Conservation (phyloP, 225 moss, liverwort and hornwort genomes). For the Takakia lepidozioides region DNA sequence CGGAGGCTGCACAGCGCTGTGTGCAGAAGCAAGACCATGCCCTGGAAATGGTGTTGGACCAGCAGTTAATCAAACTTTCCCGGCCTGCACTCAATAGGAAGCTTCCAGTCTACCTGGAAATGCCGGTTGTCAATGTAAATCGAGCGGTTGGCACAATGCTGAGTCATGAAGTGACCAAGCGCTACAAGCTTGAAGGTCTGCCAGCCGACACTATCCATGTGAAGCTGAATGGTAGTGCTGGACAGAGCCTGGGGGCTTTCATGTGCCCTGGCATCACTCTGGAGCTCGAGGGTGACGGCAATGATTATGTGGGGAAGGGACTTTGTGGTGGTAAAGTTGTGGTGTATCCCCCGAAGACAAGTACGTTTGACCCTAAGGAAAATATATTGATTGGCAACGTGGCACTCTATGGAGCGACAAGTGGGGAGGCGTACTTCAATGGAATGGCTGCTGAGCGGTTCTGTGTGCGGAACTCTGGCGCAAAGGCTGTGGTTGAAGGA, state of each 20-base stretch:
- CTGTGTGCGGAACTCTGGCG: constrained; percentile 76
- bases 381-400: constrained; percentile 89
- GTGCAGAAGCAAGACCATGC: constrained; percentile 69
- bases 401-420: constrained; percentile 75
- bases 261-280: constrained; percentile 62
- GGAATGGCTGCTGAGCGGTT: constrained; percentile 91
- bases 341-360: constrained; percentile 57
- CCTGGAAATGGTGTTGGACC: constrained; percentile 47
- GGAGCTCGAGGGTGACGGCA: constrained; percentile 88
- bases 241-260: constrained; percentile 76
- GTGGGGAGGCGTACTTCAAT: constrained; percentile 82
- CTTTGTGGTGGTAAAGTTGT: constrained; percentile 69
- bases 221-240: constrained; percentile 67
- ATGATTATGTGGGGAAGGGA: constrained; percentile 83
- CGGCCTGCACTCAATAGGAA: constrained; percentile 49
- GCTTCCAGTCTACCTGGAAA: constrained; percentile 64
- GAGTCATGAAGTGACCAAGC: constrained; percentile 75
- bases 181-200: constrained; percentile 29
- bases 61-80: constrained; percentile 57
- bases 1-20: constrained; percentile 54
- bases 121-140: constrained; percentile 60
- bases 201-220: constrained; percentile 55
- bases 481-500: constrained; percentile 79
- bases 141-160: constrained; percentile 84
- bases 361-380: constrained; percentile 77